Evolutionary conservation across 441 rosid species (phyloP), one percentile per base, ranked within the genome.

Genomic region (Euphorbia celastroides): DNA sequence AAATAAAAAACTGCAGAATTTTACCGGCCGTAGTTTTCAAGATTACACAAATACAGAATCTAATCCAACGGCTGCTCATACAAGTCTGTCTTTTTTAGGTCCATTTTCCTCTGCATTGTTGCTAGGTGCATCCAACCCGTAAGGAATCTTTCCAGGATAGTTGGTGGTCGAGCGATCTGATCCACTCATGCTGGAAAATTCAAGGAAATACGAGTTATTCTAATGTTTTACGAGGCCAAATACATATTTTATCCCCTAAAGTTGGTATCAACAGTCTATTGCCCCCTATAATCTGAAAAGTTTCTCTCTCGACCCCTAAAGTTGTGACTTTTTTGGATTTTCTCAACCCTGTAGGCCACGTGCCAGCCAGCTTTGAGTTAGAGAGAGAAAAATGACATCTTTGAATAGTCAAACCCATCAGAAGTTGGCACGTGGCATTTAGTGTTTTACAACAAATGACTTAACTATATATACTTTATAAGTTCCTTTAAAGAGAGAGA

Each of bases 61-160:
- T 60, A 34, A 34, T 56, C 36, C 32, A 23, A 50, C 30, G 31
- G 30, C 5, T 46, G 7, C 61, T 73, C 48, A 59, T 65, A 54
- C 38, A 20, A 48, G 22, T 25, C 68, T 74, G 70, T 67, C 66
- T 50, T 73, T 13, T 68, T 62, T 68, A 26, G 71, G 13, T 0
- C 57, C 77, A 14, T 77, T 80, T 52, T 77, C 79, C 74, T 75
- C 69, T 7, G 50, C 44, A 31, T 32, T 80, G 78, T 72, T 81
- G 28, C 89, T 85, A 23, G 93, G 88, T 44, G 66, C 67, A 74
- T 87, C 88, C 42, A 63, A 73, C n/a, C 88, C 88, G 2, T 79
- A 34, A 52, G 97, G 99, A 62, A 89, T 77, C 82, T 78, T 91
- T 73, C 96, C 97, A 2, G 96, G 91, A 77, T 85, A 92, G 70